Base-by-base conservation (phyloP, 2,329 filamentous ascomycete species). In the Fusarium musae region DNA sequence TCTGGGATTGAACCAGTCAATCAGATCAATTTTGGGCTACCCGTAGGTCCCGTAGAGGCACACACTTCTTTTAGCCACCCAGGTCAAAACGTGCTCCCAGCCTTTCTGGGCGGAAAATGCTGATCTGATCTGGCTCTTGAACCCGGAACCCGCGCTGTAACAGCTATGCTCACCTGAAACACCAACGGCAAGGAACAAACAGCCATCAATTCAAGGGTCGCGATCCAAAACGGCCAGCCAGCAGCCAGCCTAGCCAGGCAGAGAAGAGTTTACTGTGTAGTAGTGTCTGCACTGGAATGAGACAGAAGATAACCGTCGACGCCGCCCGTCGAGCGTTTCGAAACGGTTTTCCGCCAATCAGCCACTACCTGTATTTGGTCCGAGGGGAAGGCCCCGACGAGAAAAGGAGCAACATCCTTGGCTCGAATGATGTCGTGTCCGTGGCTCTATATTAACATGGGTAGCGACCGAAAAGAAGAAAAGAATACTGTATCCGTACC, bases 341-440 rank as follows among this genome's bases (percentile, higher is more conserved):
- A 77, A 77, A 77, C 75, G 65, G 70, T 57, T 76, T 77, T 74
- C 75, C 75, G 74, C 75, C 75, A 76, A 76, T 76, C 66, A 72
- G 69, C 63, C 57, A 53, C 49, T 52, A 42, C 42, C 26, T 34
- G 32, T 54, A 30, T 54, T 44, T 44, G 36, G 36, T 39, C 68
- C 56, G 70, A 70, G 42, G 39, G 43, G 49, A 63, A 42, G 28
- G 37, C 64, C 36, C 43, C 43, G 44, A 65, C 50, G 8, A 26
- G 12, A 58, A 59, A 70, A 70, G 67, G 66, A 70, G 52, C 52
- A 39, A 30, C 32, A 70, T 64, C 59, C 65, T 69, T 64, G 66
- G 50, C 59, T 69, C 66, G 59, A 65, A 76, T 76, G 69, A 73
- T 76, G 63, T 65, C 53, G 66, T 75, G 64, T 68, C 63, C 36